Evolutionary conservation across 768 basidiomycete genomes (phyloP), one percentile per base, ranked within the genome.

Genomic region (Lactifluus subvellereus): DNA sequence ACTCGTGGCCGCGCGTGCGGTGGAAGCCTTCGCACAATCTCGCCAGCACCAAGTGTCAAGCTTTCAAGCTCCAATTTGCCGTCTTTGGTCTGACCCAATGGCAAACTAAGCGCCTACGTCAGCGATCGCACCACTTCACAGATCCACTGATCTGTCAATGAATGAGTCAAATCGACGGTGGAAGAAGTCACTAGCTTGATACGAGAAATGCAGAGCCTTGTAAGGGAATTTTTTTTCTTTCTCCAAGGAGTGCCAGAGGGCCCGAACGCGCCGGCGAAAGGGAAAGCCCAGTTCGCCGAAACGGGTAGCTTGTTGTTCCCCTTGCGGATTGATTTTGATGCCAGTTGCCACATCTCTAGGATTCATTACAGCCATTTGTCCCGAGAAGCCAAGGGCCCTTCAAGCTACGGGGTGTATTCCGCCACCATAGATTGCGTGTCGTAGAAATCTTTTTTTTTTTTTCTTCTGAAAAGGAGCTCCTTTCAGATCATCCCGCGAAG

Each of bases 111-210:
- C 52, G 18, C 45, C 59, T 11, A 60, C 52, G 59, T 60, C 59
- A 60, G 52, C 22, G 40, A 40, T 50, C 16, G 14, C 53, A 0
- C 9, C 16, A 48, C 35, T 40, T 61, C 47, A 27, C 27, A 27
- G 27, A 27, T 27, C 45, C 52, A 53, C n/a, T n/a, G 22, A 60
- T 60, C 59, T 54, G 27, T 22, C 18, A 18, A 38, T 35, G 30
- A 30, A 54, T 55, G 60, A 61, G 53, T 61, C 60, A 61, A 61
- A 60, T 48, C 45, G 52, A 16, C 20, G 22, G 33, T 4, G 37
- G 18, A 43, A 16, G 6, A 45, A 0, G 38, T 27, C 59, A 53
- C 33, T 42, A 27, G n/a, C 14, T 9, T 8, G 5, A n/a, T 10
- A 4, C 11, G 47, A 13, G 13, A 22, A 27, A 48, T 48, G 47